Percentiles rank a stretch among this genome's conserved stretches.
Conservation (phyloP, 2,329 filamentous ascomycete genomes). For the Ceratocystis papillata region DNA sequence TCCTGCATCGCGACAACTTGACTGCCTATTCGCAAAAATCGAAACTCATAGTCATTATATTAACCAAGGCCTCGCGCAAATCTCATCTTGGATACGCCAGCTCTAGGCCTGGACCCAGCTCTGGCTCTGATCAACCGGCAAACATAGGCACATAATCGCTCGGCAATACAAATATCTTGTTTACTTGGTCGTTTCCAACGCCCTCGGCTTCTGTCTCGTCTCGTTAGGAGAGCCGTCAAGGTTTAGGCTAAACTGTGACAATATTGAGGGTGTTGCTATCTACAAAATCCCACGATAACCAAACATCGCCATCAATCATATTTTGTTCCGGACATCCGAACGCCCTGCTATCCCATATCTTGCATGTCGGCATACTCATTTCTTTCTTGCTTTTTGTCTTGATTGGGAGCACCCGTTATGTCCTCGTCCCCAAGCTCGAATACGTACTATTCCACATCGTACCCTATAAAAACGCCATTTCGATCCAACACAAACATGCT, state of each 20-base stretch:
- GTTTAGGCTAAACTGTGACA: background rate
- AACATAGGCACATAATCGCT: background rate
- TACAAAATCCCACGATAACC: background rate
- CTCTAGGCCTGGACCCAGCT: background rate
- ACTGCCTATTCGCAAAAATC: too few relatives aligned
- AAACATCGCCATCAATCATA: background rate
- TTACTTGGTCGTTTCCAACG: background rate
- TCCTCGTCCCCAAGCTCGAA: slow-evolving; percentile 12
- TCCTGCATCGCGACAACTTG: background rate
- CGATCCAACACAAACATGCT: background rate
- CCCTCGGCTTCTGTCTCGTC: background rate
- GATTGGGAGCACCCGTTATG: slow-evolving; percentile 13
- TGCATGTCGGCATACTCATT: background rate
- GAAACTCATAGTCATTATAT: background rate
- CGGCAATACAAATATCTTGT: background rate
- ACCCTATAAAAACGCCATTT: slow-evolving; percentile 17
- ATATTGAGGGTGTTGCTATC: background rate
- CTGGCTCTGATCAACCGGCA: background rate
- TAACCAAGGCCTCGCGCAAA: background rate
- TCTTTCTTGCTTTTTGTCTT: background rate
- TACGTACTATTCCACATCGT: slow-evolving; percentile 15
- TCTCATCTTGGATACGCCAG: background rate
- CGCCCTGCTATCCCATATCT: background rate
- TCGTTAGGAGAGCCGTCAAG: background rate
- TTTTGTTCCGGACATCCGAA: slow-evolving; percentile 1